Evolutionary conservation across 495 filamentous ascomycete genomes (phyloP), one percentile per base, ranked within the genome.

Genomic region (Daldinia bambusicola): DNA sequence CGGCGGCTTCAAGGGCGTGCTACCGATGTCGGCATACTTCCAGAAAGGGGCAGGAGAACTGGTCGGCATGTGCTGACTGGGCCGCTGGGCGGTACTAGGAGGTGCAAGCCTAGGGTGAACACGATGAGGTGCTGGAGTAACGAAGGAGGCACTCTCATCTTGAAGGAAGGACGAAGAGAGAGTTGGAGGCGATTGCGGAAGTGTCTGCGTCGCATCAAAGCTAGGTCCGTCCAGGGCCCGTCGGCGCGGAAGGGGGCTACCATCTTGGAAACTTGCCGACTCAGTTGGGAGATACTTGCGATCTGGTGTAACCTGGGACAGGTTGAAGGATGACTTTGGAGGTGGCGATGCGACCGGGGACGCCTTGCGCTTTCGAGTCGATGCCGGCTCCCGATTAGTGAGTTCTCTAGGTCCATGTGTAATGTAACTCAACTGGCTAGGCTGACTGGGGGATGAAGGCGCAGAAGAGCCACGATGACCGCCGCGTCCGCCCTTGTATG

Each of bases 11-110:
- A 91, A 88, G 40, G 94, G 94, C 0, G 94, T 97, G 79, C 89
- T 93, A 10, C 90, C 88, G 61, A 90, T 84, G 68, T 90, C 88
- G 32, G 86, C 89, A 75, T 91, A 95, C 75, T 93, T 96, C 95
- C 95, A 98, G 81, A 98, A 98, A 18, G 95, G 93, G n/a, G 96
- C 95, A 0, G 95, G 95, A 20, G 92, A 96, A 76, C 91, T 95
- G 76, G 95, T 94, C 16, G 94, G 92, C 89, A 98, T 94, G 80
- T 94, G 95, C 76, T 95, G 93, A 72, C 93, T 97, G 2, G 96
- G 96, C 45, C 94, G 86, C 73, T 95, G 93, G 6, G 91, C 89
- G 0, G 95, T 97, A 74, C 91, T 95, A 0, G 95, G 95, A 18
- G 94, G 93, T 1, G 92, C 93, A 32, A 97, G 88, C 45, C 87